Evolutionary conservation across 768 basidiomycete species (phyloP).

Genomic region (Paxillus involutus): DNA sequence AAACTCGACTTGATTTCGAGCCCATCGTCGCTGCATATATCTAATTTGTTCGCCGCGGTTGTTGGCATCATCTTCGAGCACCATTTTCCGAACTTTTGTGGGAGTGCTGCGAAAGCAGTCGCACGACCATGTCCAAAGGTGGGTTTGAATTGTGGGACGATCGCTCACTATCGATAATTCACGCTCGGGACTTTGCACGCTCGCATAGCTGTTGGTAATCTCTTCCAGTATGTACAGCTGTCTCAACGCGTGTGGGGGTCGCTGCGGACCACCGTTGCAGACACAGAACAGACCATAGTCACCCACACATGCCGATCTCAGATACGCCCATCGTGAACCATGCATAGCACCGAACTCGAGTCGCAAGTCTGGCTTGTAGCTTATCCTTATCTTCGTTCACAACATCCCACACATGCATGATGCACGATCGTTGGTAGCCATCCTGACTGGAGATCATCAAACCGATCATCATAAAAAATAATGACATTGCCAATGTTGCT

Average conservation of each 20-base stretch:
- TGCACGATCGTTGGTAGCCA: background rate
- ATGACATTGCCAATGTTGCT: constrained; percentile 2
- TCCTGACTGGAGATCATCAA: background rate
- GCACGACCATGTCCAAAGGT: background rate
- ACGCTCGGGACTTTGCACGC: background rate
- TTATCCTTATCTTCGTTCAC: background rate
- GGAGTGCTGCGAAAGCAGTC: background rate
- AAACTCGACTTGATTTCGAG: background rate
- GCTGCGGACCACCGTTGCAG: background rate
- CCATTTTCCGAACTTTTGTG: background rate
- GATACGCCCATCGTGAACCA: background rate
- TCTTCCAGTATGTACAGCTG: background rate
- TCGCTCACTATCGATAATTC: background rate
- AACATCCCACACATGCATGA: background rate
- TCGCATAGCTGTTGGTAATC: background rate
- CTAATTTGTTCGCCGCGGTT: background rate
- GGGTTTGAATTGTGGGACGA: background rate
- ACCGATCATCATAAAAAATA: background rate
- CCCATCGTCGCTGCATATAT: background rate
- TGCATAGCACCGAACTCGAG: background rate
- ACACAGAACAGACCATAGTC: background rate
- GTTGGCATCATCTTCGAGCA: background rate
- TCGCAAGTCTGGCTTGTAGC: background rate
- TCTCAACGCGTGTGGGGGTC: background rate
- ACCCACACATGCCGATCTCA: background rate